phyloP scores from a whole-genome alignment of 1,139 yeast species.

The Pichia sp. region DNA sequence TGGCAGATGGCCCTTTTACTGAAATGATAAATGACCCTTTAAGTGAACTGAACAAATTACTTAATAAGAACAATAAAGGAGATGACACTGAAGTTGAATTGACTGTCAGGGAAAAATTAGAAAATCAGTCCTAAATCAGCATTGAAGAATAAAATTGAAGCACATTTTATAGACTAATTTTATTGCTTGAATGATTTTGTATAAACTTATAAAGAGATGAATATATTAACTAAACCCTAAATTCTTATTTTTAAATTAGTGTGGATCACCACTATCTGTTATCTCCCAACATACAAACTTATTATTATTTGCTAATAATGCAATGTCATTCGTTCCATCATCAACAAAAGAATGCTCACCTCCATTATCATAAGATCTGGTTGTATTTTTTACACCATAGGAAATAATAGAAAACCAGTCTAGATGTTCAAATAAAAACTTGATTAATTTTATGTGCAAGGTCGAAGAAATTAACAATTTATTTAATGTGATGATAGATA shows the following conservation, averaged over 20 bases:
- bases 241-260: slow-evolving; percentile 1
- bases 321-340: slow-evolving; percentile 26
- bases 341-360: slow-evolving; percentile 25
- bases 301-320: slow-evolving; percentile 15
- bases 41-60: slow-evolving; percentile 65
- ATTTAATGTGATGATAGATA: slow-evolving; percentile 15
- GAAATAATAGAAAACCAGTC: slow-evolving; percentile 24
- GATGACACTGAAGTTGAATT: slow-evolving; percentile 25
- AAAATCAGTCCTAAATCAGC: too few relatives aligned
- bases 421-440: neutral
- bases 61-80: slow-evolving; percentile 37
- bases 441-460: slow-evolving; percentile 1
- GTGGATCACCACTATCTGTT: slow-evolving; percentile 26
- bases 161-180: neutral
- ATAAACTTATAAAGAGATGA: neutral
- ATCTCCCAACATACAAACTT: slow-evolving; percentile 26
- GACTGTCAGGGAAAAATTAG: slow-evolving; percentile 12
- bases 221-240: neutral
- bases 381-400: slow-evolving; percentile 26
- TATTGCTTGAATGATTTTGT: neutral
- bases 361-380: slow-evolving; percentile 20
- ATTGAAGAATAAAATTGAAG: too few relatives aligned
- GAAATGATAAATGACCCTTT: slow-evolving; percentile 53
- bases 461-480: slow-evolving; percentile 15
- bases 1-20: slow-evolving; percentile 73